Conservation (phyloP, 1,139 yeast genomes). For the Pichia sp. region DNA sequence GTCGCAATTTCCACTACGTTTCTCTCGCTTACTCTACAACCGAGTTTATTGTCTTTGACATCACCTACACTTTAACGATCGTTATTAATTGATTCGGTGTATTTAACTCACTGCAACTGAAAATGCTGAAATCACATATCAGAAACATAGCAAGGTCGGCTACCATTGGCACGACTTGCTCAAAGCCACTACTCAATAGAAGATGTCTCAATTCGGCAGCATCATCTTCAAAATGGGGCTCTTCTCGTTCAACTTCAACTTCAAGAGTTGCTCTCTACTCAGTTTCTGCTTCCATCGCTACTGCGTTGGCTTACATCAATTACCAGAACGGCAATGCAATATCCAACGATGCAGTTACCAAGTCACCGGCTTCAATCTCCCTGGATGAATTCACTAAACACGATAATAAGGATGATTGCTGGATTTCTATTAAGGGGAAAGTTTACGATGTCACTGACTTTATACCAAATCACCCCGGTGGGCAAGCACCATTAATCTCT, state of each 20-base stretch:
- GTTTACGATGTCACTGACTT: constrained; percentile 82
- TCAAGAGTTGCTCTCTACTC: background rate
- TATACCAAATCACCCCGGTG: constrained; percentile 84
- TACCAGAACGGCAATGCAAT: background rate
- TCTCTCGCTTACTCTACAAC: too few relatives aligned
- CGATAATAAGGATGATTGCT: constrained; percentile 58
- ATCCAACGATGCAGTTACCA: constrained; percentile 3
- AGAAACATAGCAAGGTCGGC: too few relatives aligned
- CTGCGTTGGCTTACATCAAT: background rate
- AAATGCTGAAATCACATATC: too few relatives aligned
- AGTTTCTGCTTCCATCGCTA: background rate
- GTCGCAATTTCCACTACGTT: too few relatives aligned
- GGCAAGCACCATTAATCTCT: constrained; percentile 59
- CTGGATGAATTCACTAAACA: constrained; percentile 58
- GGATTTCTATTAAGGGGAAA: constrained; percentile 82
- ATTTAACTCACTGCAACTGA: too few relatives aligned
- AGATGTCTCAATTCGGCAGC: too few relatives aligned
- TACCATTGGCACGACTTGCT: too few relatives aligned
- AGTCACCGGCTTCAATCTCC: constrained; percentile 9
- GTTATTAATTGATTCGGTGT: too few relatives aligned
- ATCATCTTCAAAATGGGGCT: background rate
- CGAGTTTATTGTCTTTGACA: too few relatives aligned
- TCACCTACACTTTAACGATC: too few relatives aligned
- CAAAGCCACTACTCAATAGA: too few relatives aligned
- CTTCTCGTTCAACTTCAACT: background rate